phyloP scores from a whole-genome alignment of 371 early-diverging fungal species.

The Hamiltosporidium tvaerminnensis region DNA sequence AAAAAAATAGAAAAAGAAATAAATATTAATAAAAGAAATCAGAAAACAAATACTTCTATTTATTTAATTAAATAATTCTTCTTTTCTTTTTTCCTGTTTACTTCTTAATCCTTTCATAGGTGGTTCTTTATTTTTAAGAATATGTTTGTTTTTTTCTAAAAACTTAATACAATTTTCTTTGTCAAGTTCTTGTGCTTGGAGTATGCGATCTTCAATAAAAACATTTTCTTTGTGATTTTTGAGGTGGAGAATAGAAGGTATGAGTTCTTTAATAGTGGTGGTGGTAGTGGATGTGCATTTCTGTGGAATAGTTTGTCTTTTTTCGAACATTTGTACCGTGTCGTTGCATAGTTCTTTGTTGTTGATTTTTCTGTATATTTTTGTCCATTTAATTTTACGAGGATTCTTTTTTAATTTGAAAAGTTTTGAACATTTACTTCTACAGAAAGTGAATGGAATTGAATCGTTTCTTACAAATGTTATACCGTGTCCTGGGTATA shows the following conservation, averaged over 20 bases:
- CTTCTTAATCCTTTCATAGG: no score
- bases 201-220: conserved; percentile 46
- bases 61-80: no score
- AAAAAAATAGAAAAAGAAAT: no score
- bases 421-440: conserved; percentile 93
- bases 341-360: conserved; percentile 69
- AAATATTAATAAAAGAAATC: no score
- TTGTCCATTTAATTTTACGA: conserved; percentile 94
- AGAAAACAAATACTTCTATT: no score
- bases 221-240: conserved; percentile 34
- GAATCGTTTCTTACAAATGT: conserved; percentile 90
- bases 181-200: conserved; percentile 34
- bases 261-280: not conserved
- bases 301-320: not conserved
- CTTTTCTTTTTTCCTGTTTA: no score
- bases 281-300: no score
- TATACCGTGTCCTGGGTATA: conserved; percentile 94
- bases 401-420: conserved; percentile 98
- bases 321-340: not conserved
- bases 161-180: conserved; percentile 37
- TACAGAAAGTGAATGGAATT: conserved; percentile 84
- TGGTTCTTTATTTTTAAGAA: conserved; percentile 7
- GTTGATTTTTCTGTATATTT: conserved; percentile 81
- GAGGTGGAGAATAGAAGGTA: conserved; percentile 34
- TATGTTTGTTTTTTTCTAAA: conserved; percentile 24